These are phyloP conservation scores for Aristolochia contorta DNA, from an alignment of 164 flowering plant species.

Conservation along the genomic window DNA sequence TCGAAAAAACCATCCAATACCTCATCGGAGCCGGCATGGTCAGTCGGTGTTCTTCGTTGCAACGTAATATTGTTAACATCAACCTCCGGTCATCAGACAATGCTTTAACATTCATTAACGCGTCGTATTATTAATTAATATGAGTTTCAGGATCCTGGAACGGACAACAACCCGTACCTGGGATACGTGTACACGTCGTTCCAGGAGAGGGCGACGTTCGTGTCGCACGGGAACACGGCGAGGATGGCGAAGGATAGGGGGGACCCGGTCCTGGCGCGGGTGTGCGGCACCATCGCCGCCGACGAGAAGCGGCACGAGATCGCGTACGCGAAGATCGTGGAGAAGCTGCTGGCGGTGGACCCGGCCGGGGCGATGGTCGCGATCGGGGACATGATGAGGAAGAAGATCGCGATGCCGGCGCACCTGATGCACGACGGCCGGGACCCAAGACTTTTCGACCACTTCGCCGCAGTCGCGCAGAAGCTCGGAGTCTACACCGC, in stretches of 20 bases:
- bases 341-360: conserved; percentile 33
- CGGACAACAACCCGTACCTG: conserved; percentile 31
- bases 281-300: conserved; percentile 35
- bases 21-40: conserved; percentile 42
- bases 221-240: conserved; percentile 28
- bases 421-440: conserved; percentile 48
- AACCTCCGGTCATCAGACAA: too few species aligned
- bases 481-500: conserved; percentile 57
- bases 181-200: conserved; percentile 37
- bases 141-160: conserved; percentile 26
- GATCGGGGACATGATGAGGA: conserved; percentile 50
- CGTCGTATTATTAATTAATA: too few species aligned
- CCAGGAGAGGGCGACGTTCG: conserved; percentile 38
- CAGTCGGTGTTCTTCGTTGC: too few species aligned
- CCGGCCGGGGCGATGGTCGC: conserved; percentile 35
- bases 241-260: conserved; percentile 29
- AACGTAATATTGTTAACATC: too few species aligned
- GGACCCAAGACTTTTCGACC: conserved; percentile 38
- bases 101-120: too few species aligned
- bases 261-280: conserved; percentile 26
- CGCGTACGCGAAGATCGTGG: conserved; percentile 17
- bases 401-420: conserved; percentile 54
- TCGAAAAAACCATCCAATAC: conserved; percentile 29
- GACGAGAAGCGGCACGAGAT: conserved; percentile 44
- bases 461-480: conserved; percentile 49